Evolutionary conservation across 352 stramenopile genomes (phyloP).

Genomic region (Elongisporangium senticosum): DNA sequence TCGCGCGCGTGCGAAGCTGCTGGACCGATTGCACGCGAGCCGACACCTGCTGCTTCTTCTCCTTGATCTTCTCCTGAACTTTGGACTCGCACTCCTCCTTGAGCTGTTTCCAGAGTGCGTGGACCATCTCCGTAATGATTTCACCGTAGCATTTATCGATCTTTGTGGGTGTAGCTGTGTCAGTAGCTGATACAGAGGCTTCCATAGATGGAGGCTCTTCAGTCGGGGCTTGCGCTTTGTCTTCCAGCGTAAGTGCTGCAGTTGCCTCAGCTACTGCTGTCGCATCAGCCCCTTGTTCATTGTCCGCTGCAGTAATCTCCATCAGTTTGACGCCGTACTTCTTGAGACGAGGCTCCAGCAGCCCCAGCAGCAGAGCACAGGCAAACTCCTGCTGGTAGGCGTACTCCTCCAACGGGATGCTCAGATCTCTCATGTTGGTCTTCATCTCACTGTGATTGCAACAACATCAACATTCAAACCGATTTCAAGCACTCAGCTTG

Average conservation of each 20-base stretch:
- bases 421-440: conserved; percentile 73
- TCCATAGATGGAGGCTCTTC: conserved; percentile 14
- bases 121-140: conserved; percentile 60
- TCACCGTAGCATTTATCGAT: conserved; percentile 44
- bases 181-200: conserved; percentile 3
- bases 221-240: conserved; percentile 4
- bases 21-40: conserved; percentile 53
- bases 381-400: conserved; percentile 78
- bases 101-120: conserved; percentile 55
- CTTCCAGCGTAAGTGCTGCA: conserved; percentile 11
- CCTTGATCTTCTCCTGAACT: conserved; percentile 66
- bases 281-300: not conserved
- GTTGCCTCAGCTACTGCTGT: conserved; percentile 2
- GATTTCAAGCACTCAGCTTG: not conserved
- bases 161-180: not conserved
- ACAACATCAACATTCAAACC: not conserved
- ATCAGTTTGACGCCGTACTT: conserved; percentile 55
- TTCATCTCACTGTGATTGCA: conserved; percentile 71
- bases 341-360: conserved; percentile 68
- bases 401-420: conserved; percentile 79
- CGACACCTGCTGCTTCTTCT: conserved; percentile 73
- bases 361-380: conserved; percentile 57
- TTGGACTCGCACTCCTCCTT: conserved; percentile 50
- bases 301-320: conserved; percentile 4
- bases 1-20: conserved; percentile 43